Percentiles rank a stretch among this genome's conserved stretches.
These are phyloP conservation scores for Cucurbita ficifolia DNA, from an alignment of 306 rosid genomes.

Conservation along the genomic window DNA sequence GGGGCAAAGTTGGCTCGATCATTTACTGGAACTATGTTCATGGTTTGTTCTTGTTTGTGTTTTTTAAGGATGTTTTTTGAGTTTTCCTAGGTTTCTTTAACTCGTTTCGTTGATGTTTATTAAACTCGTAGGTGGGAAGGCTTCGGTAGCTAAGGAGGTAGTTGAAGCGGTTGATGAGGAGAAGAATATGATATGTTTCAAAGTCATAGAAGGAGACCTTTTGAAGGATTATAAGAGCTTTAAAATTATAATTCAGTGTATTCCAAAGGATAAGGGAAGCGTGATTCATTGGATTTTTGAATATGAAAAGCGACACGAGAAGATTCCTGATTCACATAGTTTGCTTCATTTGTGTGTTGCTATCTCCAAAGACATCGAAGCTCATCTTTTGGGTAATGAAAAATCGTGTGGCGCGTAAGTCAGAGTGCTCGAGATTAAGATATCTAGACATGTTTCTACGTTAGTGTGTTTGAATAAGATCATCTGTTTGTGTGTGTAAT, in stretches of 20 bases:
- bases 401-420: too few relatives aligned
- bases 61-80: too few relatives aligned
- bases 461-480: too few relatives aligned
- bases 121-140: not conserved
- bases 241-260: not conserved
- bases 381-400: not conserved
- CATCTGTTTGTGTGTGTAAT: too few relatives aligned
- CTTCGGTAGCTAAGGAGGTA: not conserved
- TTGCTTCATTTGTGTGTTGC: not conserved
- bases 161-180: not conserved
- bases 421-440: too few relatives aligned
- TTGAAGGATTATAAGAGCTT: not conserved
- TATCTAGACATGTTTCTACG: too few relatives aligned
- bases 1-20: not conserved
- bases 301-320: not conserved
- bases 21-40: not conserved
- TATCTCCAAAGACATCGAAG: not conserved
- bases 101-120: too few relatives aligned
- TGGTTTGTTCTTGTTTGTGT: not conserved
- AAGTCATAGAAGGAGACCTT: not conserved
- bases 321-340: not conserved
- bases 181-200: not conserved
- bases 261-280: not conserved
- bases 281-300: not conserved
- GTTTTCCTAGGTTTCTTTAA: too few relatives aligned